Conservation (phyloP, 805 yeast genomes). For the Millerozyma miso region DNA sequence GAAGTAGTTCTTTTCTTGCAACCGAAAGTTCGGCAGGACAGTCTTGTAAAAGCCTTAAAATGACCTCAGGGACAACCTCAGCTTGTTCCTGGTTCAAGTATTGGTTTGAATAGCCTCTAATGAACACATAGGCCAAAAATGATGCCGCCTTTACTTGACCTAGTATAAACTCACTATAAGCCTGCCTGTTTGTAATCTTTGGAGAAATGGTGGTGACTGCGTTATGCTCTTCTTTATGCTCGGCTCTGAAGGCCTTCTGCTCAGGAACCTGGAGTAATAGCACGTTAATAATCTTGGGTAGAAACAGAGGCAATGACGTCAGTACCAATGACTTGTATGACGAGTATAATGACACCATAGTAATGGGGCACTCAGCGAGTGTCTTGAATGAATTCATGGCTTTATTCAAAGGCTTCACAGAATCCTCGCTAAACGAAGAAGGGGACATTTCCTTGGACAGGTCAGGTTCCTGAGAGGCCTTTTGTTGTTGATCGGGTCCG, state of each 20-base stretch:
- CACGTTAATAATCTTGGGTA: conserved; percentile 76
- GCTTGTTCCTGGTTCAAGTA: conserved; percentile 40
- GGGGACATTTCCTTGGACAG: conserved; percentile 24
- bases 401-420: conserved; percentile 50
- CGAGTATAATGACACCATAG: conserved; percentile 88
- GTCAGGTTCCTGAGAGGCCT: conserved; percentile 3
- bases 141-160: conserved; percentile 97
- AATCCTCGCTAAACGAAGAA: conserved; percentile 41
- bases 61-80: conserved; percentile 77
- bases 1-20: conserved; percentile 87
- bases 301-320: conserved; percentile 65
- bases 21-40: conserved; percentile 92
- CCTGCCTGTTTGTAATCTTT: conserved; percentile 66
- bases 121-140: conserved; percentile 85
- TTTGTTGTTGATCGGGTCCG: conserved; percentile 6
- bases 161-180: conserved; percentile 82
- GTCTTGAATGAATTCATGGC: conserved; percentile 86
- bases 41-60: conserved; percentile 82
- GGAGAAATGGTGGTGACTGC: conserved; percentile 71
- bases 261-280: conserved; percentile 76
- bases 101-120: conserved; percentile 75
- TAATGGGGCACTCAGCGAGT: conserved; percentile 93
- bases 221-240: conserved; percentile 52
- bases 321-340: conserved; percentile 75
- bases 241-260: conserved; percentile 45